Percentiles rank a stretch among this genome's conserved stretches.
Conservation (phyloP, 208 protist genomes). For the Leptomonas seymouri region DNA sequence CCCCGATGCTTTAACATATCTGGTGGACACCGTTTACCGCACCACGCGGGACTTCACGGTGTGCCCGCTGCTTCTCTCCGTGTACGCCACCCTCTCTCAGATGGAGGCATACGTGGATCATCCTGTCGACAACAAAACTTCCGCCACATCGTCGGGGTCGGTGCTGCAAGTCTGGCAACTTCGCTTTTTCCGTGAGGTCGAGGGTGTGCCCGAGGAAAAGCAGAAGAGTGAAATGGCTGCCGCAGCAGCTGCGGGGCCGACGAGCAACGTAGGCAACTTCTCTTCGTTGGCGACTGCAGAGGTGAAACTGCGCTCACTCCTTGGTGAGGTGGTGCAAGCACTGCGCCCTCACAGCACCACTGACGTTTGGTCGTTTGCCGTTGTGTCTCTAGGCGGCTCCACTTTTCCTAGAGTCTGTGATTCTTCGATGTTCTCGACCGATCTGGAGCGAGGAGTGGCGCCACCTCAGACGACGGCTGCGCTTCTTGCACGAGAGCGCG, state of each 20-base stretch:
- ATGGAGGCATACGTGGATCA: constrained; percentile 2
- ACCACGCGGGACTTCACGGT: constrained; percentile 13
- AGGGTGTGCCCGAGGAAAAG: background rate
- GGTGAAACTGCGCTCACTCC: background rate
- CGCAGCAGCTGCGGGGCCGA: background rate
- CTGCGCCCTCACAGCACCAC: background rate
- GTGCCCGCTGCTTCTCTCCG: constrained; percentile 11
- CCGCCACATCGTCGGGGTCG: background rate
- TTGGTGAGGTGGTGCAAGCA: background rate
- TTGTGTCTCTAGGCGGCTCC: background rate
- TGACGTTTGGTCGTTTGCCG: constrained; percentile 4
- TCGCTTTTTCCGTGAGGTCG: constrained; percentile 10
- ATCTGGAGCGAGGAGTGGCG: constrained; percentile 10
- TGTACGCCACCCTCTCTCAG: constrained; percentile 22
- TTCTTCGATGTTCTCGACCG: background rate
- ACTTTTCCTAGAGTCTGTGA: background rate
- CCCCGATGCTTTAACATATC: constrained; percentile 1
- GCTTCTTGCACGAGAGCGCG: constrained; percentile 18
- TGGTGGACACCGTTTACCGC: constrained; percentile 12
- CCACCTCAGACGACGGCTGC: constrained; percentile 19
- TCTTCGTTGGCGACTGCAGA: background rate
- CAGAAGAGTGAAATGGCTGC: background rate
- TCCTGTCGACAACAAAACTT: no score
- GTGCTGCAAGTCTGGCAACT: constrained; percentile 11
- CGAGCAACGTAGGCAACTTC: no score